phyloP scores from a whole-genome alignment of 495 filamentous ascomycete species.

The Entonaema liquescens region DNA sequence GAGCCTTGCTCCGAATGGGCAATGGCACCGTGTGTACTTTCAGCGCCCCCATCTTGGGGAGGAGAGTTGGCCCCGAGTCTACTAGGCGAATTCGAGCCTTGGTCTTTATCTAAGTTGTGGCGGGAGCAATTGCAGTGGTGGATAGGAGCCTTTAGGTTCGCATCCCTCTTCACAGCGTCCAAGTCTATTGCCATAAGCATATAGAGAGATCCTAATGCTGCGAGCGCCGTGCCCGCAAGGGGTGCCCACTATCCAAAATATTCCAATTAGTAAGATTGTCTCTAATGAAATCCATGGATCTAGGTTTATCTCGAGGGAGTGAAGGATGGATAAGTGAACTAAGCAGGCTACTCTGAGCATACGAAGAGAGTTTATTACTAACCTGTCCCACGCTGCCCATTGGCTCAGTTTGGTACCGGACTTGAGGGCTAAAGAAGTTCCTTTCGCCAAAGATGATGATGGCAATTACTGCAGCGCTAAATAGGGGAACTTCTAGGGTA shows the following conservation, averaged over 20 bases:
- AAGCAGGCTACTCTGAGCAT: not conserved
- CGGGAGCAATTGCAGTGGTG: conserved; percentile 42
- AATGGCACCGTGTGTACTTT: not conserved
- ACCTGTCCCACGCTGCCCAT: conserved; percentile 55
- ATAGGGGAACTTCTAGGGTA: conserved; percentile 62
- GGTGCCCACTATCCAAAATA: conserved; percentile 64
- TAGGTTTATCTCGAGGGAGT: not conserved
- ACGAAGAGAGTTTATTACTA: not conserved
- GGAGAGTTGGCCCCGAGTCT: not conserved
- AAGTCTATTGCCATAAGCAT: conserved; percentile 51
- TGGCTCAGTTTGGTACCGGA: conserved; percentile 64
- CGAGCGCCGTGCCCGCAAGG: conserved; percentile 62
- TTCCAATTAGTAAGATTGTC: conserved; percentile 13
- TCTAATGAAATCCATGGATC: not conserved
- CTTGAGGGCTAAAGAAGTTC: conserved; percentile 64
- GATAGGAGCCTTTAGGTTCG: conserved; percentile 7
- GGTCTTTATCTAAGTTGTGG: conserved; percentile 30
- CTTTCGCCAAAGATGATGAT: conserved; percentile 65
- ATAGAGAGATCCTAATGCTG: conserved; percentile 63
- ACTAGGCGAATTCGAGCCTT: conserved; percentile 1
- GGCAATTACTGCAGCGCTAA: conserved; percentile 61
- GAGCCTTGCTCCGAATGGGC: not conserved
- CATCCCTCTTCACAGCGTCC: conserved; percentile 37
- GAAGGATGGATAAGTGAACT: not conserved
- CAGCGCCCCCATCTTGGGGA: not conserved